phyloP scores from a whole-genome alignment of 2,329 filamentous ascomycete species.

The Fusarium sp. region DNA sequence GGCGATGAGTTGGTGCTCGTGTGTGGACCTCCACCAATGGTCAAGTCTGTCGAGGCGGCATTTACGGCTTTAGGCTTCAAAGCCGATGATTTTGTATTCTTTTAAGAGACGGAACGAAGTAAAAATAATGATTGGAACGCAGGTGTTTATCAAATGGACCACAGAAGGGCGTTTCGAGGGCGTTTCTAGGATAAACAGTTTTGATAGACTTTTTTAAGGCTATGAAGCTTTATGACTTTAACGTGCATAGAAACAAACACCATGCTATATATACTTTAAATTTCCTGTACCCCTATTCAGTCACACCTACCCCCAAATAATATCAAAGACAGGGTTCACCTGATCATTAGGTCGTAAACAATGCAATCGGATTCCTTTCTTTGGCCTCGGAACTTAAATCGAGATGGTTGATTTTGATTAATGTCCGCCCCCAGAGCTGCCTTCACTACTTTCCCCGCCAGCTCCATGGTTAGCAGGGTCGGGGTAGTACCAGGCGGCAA shows the following conservation, averaged over 20 bases:
- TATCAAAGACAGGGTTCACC: conserved; percentile 5
- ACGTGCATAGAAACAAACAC: background rate
- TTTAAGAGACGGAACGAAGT: conserved; percentile 25
- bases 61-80: conserved; percentile 72
- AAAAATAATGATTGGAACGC: background rate
- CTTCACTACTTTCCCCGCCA: background rate
- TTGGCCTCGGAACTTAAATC: background rate
- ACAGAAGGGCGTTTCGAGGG: background rate
- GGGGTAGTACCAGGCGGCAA: conserved; percentile 68
- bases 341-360: conserved; percentile 25
- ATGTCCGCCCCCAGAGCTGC: conserved; percentile 24
- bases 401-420: background rate
- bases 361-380: background rate
- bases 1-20: conserved; percentile 74
- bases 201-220: background rate
- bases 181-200: background rate
- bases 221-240: background rate
- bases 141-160: background rate
- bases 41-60: conserved; percentile 70
- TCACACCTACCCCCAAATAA: background rate
- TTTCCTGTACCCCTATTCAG: background rate
- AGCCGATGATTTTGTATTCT: conserved; percentile 46
- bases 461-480: conserved; percentile 48
- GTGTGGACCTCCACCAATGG: conserved; percentile 82
- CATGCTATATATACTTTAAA: conserved; percentile 8